Base-by-base conservation (phyloP, 805 yeast species). In the Yamadazyma tumulicola region DNA sequence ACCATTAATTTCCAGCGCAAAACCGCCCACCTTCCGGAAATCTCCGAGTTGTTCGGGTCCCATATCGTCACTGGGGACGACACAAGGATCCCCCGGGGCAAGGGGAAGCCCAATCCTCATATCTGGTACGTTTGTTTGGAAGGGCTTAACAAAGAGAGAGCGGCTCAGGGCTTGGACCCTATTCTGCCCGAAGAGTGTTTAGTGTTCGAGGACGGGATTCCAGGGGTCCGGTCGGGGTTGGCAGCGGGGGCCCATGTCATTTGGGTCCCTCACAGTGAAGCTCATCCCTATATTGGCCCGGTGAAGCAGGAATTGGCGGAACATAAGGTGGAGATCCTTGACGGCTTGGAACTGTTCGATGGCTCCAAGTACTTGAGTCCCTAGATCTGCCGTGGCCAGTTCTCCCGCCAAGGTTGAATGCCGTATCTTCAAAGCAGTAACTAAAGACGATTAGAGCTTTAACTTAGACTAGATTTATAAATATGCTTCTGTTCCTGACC, bases 71-170 rank as follows among this genome's bases (percentile, higher is more conserved):
- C 91, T 1, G 97, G 97, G 5, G 98, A 93, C 62, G 93, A 93
- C 52, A 65, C 76, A 22, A 73, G 95, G 28, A 77, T 93, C 38
- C 85, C 91, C 2, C 68, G 65, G 11, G 97, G 96, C 3, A 73
- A 81, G 43, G 97, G 98, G 5, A 93, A 93, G 56, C 99, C 99
- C 10, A 68, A 69, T 39, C 98, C 98, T 2, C 94, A 89, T 55
- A 88, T 93, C 43, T 93, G 95, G 94, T 75, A 76, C 43, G 70
- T 79, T 3, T 95, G 97, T 28, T 70, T 93, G 41, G 75, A 68
- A 13, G 72, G 81, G 10, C 48, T 93, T 35, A 93, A 93, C 55
- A 49, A 52, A 15, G 74, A 75, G 28, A 69, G 79, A 32, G 48
- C 53, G 9, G 55, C 54, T 2, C 49, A 58, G 3, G 74, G 69